Evolutionary conservation across 2,329 filamentous ascomycete genomes (phyloP), one percentile per base, ranked within the genome.

Genomic region (Trichoderma sp.): DNA sequence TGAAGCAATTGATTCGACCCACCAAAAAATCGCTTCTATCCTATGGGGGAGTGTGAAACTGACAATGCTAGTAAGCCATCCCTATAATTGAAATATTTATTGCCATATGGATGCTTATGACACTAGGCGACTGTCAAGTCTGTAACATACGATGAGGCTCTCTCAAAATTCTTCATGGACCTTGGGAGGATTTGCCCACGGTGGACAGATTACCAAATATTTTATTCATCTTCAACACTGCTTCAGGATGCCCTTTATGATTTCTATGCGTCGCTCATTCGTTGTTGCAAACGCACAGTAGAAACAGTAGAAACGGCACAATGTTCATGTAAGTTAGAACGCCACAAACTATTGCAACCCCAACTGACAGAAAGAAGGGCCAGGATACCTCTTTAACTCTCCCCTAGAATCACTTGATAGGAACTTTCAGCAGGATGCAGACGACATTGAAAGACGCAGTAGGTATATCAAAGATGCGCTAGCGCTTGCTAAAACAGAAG

Each of bases 1-100:
- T 3, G 82, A 83, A 21, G 85, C 82, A 1, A 83, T 83, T n/a
- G 81, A 84, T 29, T 84, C 83, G 1, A 82, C 84, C 0, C 77
- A 85, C 71, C 82, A 82, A 1, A 77, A 80, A 27, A 82, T 85
- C 29, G 83, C 85, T 7, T 84, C 83, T 4, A 78, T 86, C 2
- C 80, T 87, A 24, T 87, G 85, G 86, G 86, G 86, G 1, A 85
- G 83, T 59, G 79, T 87, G 3, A 85, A 84, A 75, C 76, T 87
- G n/a, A 83, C 85, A 16, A 80, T 87, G 62, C 79, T 83, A 68
- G 82, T 84, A 74, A 27, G 21, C n/a, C 60, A 41, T 35, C 3
- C 6, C 16, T 27, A 0, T 1, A 0, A 35, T 38, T 24, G 3
- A 5, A 5, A 3, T 35, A 9, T 3, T 0, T 6, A 14, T 24